These are phyloP conservation scores for Hortaea werneckii DNA, from an alignment of 2,329 filamentous ascomycete species.

Conservation along the genomic window DNA sequence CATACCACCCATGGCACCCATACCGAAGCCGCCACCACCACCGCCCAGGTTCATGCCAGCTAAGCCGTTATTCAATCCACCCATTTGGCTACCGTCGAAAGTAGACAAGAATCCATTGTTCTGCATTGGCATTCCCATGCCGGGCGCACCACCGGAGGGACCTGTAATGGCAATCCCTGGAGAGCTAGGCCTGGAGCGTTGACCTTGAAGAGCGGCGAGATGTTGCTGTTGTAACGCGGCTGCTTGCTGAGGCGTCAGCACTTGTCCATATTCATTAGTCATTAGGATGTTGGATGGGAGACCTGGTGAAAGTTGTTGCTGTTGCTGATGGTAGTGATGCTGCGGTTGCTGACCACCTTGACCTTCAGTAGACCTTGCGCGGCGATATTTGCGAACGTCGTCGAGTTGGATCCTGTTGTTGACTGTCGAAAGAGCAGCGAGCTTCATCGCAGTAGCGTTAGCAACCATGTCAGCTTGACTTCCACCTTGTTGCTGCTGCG, in stretches of 20 bases:
- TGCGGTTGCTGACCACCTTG: conserved; percentile 39
- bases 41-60: conserved; percentile 52
- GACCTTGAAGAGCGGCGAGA: conserved; percentile 66
- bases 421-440: conserved; percentile 90
- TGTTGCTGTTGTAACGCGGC: conserved; percentile 58
- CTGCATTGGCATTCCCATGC: conserved; percentile 75
- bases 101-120: conserved; percentile 90
- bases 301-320: conserved; percentile 55
- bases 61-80: conserved; percentile 56
- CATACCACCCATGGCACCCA: conserved; percentile 40
- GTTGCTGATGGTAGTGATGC: too few relatives aligned
- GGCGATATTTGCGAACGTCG: conserved; percentile 91
- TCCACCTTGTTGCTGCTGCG: conserved; percentile 41
- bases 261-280: conserved; percentile 87
- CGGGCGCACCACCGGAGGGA: conserved; percentile 39
- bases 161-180: conserved; percentile 75
- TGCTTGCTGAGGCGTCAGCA: conserved; percentile 54
- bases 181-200: conserved; percentile 79
- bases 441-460: conserved; percentile 97
- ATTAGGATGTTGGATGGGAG: conserved; percentile 64
- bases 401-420: conserved; percentile 97
- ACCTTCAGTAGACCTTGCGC: conserved; percentile 78
- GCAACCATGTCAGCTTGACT: conserved; percentile 95
- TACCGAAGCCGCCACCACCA: conserved; percentile 50
- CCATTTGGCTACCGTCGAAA: conserved; percentile 55